These are phyloP conservation scores for Ustilago xerochloae DNA, from an alignment of 1,284 basidiomycete species.

Conservation along the genomic window DNA sequence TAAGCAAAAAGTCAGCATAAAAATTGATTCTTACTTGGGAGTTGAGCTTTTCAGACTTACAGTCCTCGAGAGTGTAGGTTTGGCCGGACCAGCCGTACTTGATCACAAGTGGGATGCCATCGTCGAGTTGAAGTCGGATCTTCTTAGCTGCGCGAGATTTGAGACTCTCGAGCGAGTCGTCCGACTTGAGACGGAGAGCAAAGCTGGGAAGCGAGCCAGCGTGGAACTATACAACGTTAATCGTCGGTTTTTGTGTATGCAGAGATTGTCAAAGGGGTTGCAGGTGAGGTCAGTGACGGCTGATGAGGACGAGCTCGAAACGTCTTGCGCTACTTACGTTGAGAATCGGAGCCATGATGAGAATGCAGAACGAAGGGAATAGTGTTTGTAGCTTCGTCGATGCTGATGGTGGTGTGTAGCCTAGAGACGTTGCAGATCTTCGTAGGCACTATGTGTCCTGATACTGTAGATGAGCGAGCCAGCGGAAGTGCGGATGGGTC, in stretches of 20 bases:
- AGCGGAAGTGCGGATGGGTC: constrained; percentile 29
- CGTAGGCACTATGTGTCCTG: no score
- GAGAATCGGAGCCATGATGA: constrained; percentile 61
- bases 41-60: constrained; percentile 30
- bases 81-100: constrained; percentile 62
- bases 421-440: background rate
- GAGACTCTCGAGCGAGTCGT: constrained; percentile 58
- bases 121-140: constrained; percentile 58
- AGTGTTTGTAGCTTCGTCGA: background rate
- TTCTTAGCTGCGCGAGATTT: constrained; percentile 60
- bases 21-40: background rate
- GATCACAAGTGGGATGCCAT: constrained; percentile 61
- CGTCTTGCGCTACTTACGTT: constrained; percentile 49
- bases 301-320: background rate
- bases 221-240: constrained; percentile 51
- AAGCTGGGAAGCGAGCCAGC: constrained; percentile 64
- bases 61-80: constrained; percentile 63
- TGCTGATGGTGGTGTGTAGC: constrained; percentile 2
- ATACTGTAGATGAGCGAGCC: background rate
- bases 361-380: background rate
- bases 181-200: constrained; percentile 60
- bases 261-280: background rate
- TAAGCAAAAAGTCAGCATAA: background rate
- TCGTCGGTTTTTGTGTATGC: background rate
- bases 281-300: constrained; percentile 4